These are phyloP conservation scores for Akanthomyces dipterigenus DNA, from an alignment of 2,329 filamentous ascomycete species.

Conservation along the genomic window DNA sequence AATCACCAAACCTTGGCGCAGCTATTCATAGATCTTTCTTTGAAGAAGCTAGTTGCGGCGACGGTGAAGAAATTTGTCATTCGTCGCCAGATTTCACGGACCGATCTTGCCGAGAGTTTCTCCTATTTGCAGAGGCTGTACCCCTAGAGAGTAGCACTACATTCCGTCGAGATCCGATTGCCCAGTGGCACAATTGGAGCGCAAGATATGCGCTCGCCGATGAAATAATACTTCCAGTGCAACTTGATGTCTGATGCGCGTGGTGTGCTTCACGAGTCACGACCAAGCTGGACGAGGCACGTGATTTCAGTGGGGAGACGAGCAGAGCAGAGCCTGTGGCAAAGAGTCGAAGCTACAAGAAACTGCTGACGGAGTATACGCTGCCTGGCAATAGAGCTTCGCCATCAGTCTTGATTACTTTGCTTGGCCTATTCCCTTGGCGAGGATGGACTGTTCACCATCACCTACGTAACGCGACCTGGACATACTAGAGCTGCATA, in stretches of 20 bases:
- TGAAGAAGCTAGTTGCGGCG: too few species aligned
- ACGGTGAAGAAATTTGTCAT: neutral
- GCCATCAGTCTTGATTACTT: neutral
- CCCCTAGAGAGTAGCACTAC: neutral
- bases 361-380: slow-evolving; percentile 8
- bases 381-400: slow-evolving; percentile 1
- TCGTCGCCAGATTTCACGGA: neutral
- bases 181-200: too few species aligned
- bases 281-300: neutral
- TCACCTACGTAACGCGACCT: neutral
- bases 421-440: neutral
- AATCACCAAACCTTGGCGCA: too few species aligned
- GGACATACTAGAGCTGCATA: neutral
- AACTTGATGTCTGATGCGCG: neutral
- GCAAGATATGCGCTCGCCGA: neutral
- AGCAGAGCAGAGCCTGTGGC: neutral
- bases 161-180: neutral
- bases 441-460: neutral
- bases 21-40: too few species aligned
- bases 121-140: neutral
- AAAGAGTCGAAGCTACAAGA: slow-evolving; percentile 6
- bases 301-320: slow-evolving; percentile 1
- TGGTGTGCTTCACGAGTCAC: neutral
- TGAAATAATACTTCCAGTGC: neutral
- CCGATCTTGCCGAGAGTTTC: neutral